phyloP scores from a whole-genome alignment of 805 yeast species.

The Barnettozyma wickerhamii region DNA sequence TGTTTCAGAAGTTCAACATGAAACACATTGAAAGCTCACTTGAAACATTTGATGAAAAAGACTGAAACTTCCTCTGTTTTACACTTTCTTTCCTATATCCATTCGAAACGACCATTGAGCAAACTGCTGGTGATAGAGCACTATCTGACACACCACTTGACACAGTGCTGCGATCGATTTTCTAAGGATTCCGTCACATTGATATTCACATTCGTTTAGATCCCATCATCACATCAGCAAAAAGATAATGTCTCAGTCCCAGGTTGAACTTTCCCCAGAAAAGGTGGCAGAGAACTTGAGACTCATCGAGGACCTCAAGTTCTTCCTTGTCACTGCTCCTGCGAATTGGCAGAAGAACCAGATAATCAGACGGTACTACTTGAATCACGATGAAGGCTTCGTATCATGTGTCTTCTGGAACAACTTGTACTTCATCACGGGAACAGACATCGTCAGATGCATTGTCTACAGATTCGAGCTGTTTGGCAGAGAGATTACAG shows the following conservation, averaged over 20 bases:
- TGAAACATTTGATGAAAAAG: background rate
- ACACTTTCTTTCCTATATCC: background rate
- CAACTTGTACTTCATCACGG: constrained; percentile 83
- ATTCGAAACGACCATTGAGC: background rate
- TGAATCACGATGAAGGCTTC: constrained; percentile 86
- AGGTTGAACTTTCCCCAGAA: constrained; percentile 4
- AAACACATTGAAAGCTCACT: constrained; percentile 4
- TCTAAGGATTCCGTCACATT: too few species aligned
- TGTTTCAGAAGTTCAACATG: constrained; percentile 9
- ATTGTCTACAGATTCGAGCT: constrained; percentile 83
- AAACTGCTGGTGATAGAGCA: background rate
- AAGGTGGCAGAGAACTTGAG: constrained; percentile 49
- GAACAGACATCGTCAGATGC: constrained; percentile 94
- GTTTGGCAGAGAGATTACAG: constrained; percentile 80
- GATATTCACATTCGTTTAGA: background rate
- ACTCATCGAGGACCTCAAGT: constrained; percentile 72
- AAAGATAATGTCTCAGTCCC: background rate
- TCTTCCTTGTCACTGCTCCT: constrained; percentile 90
- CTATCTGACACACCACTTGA: background rate
- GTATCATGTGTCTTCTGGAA: constrained; percentile 94
- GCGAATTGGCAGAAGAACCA: constrained; percentile 90
- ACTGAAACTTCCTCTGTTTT: background rate
- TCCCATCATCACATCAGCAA: background rate
- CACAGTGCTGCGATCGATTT: background rate
- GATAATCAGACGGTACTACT: constrained; percentile 76